Evolutionary conservation across 2,329 filamentous ascomycete species (phyloP), one percentile per base, ranked within the genome.

Genomic region (Aspergillus ustus): DNA sequence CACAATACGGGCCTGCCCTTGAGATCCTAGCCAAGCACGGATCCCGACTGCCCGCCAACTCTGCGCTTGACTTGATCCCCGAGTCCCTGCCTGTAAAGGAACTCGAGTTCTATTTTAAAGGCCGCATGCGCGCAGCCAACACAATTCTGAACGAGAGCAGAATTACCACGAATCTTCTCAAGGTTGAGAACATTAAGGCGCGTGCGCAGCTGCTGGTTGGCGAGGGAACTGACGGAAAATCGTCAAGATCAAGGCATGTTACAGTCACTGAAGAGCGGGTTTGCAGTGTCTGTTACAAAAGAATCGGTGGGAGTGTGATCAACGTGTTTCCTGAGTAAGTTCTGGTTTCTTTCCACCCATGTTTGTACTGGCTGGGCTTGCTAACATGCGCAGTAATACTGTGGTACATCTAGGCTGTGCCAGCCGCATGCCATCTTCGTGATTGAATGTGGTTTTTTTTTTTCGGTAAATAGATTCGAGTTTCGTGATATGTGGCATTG

Each of bases 261-360:
- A 87, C 92, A 20, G 88, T 99, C 55, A 87, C 86, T 9, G 94
- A 99, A 70, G 94, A 98, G 73, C 84, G 92, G 55, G 89, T 97
- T 58, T 99, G 95, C 75, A 89, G 91, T 13, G 91, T 96, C 17
- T 99, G 95, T 75, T 91, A 97, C 77, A 98, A 97, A 82, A 84
- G 95, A 67, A 85, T 99, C 66, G 94, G 93, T 1, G 90, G 92
- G 1, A 96, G 91, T 75, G 95, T 97, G 19, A 90, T 98, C 62
- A 89, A 93, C 45, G 93, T 97, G 13, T 85, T 95, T 77, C 92
- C 93, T 7, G 91, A 96, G 79, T 92, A 88, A 74, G 85, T 83
- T 25, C 45, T 44, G 17, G 25, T 19, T 31, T 29, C 9, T 20
- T 31, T 29, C 11, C 25, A 28, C 22, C 8, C 22, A 29, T 43